phyloP scores from a whole-genome alignment of 257 asterid genomes.

The Buddleja alternifolia region DNA sequence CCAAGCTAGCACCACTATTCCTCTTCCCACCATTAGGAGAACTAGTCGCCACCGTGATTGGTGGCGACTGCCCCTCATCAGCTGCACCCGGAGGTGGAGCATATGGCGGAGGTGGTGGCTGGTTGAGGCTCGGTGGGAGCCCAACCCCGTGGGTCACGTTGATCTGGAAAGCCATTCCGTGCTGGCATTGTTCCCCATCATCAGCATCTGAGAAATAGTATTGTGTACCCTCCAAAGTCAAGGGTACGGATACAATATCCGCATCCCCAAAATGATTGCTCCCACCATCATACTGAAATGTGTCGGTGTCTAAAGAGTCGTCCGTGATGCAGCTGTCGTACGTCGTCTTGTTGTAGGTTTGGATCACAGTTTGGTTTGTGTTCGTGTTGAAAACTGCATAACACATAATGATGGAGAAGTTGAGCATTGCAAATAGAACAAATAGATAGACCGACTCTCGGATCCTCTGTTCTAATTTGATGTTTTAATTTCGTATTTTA shows the following conservation, averaged over 20 bases:
- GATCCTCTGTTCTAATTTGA: neutral
- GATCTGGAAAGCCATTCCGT: slow-evolving; percentile 77
- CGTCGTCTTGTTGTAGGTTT: slow-evolving; percentile 77
- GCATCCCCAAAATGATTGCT: slow-evolving; percentile 43
- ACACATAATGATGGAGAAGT: neutral
- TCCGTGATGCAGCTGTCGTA: slow-evolving; percentile 62
- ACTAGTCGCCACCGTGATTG: slow-evolving; percentile 37
- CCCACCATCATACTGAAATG: slow-evolving; percentile 62
- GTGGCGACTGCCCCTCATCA: slow-evolving; percentile 44
- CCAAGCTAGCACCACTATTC: slow-evolving; percentile 33
- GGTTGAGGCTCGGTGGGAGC: slow-evolving; percentile 86
- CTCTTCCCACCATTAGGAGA: slow-evolving; percentile 41
- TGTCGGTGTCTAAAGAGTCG: slow-evolving; percentile 60
- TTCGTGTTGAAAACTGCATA: slow-evolving; percentile 79
- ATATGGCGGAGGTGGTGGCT: slow-evolving; percentile 84
- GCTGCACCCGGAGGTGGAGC: slow-evolving; percentile 63
- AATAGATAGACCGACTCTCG: neutral
- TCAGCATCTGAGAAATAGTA: slow-evolving; percentile 78
- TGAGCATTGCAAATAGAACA: neutral
- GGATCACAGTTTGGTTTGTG: slow-evolving; percentile 83
- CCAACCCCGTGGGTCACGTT: slow-evolving; percentile 72
- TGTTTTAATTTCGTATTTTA: too few relatives aligned
- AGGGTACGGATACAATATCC: slow-evolving; percentile 44
- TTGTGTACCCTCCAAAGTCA: slow-evolving; percentile 55
- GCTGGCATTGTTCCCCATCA: slow-evolving; percentile 72